phyloP scores from a whole-genome alignment of 2,329 filamentous ascomycete species.

The Leptographium lundbergii region DNA sequence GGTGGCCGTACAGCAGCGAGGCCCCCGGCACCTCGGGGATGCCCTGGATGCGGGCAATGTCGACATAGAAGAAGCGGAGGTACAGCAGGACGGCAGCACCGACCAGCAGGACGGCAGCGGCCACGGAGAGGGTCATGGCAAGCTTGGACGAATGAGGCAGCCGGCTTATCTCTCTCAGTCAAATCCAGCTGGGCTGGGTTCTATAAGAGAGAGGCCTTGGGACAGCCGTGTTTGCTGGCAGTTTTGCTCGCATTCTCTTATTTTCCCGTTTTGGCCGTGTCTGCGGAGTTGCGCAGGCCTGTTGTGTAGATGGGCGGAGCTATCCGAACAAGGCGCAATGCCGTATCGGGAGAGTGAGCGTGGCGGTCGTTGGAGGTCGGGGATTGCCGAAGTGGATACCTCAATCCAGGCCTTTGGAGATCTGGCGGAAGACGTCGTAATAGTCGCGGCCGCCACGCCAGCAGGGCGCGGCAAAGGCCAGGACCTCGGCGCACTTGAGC shows the following conservation, averaged over 20 bases:
- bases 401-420: neutral
- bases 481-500: slow-evolving; percentile 1
- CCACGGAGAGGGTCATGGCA: neutral
- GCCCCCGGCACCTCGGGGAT: slow-evolving; percentile 2
- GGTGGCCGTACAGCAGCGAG: neutral
- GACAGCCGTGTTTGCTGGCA: neutral
- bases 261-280: neutral
- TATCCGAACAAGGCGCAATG: neutral
- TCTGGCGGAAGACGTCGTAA: slow-evolving; percentile 1
- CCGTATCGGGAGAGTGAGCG: neutral
- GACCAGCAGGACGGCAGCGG: neutral
- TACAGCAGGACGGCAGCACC: neutral
- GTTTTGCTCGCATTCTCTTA: neutral
- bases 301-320: neutral
- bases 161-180: neutral
- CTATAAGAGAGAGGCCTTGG: neutral
- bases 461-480: neutral
- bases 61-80: slow-evolving; percentile 1
- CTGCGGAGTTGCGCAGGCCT: neutral
- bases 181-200: neutral
- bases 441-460: slow-evolving; percentile 2
- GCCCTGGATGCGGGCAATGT: neutral
- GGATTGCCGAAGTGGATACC: neutral
- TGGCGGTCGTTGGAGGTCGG: neutral
- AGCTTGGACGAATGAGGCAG: neutral